These are phyloP conservation scores for Sporisorium iseilematis-ciliati DNA, from an alignment of 1,284 basidiomycete genomes.

Conservation along the genomic window DNA sequence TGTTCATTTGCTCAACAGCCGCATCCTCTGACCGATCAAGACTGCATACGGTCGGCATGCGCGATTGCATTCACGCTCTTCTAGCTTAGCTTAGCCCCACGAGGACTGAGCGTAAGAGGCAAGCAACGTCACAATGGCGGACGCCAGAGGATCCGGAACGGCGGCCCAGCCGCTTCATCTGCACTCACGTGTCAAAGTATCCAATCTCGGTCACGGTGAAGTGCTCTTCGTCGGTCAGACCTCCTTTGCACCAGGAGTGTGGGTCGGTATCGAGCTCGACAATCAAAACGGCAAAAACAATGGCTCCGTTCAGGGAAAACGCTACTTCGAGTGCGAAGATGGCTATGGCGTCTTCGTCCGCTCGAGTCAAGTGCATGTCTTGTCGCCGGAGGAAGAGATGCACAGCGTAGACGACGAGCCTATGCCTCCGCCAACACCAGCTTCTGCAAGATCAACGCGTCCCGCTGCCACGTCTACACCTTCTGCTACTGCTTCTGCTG, in stretches of 20 bases:
- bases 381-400: conserved; percentile 63
- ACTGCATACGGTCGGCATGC: neutral
- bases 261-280: conserved; percentile 91
- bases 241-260: conserved; percentile 87
- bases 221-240: conserved; percentile 88
- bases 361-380: conserved; percentile 83
- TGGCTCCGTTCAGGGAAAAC: conserved; percentile 83
- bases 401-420: conserved; percentile 50
- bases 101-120: neutral
- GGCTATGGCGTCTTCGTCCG: conserved; percentile 90
- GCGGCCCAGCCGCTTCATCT: conserved; percentile 53
- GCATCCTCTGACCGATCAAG: neutral
- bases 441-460: conserved; percentile 22
- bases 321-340: conserved; percentile 85
- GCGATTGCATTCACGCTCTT: neutral
- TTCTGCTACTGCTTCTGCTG: conserved; percentile 21
- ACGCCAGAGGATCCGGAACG: conserved; percentile 17
- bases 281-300: conserved; percentile 89
- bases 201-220: conserved; percentile 78
- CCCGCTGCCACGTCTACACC: conserved; percentile 12
- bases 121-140: conserved; percentile 14
- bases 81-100: neutral
- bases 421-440: conserved; percentile 7
- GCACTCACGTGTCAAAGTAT: conserved; percentile 58
- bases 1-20: neutral